Evolutionary conservation across 257 asterid genomes (phyloP).

Genomic region (Dorcoceras hygrometricum): DNA sequence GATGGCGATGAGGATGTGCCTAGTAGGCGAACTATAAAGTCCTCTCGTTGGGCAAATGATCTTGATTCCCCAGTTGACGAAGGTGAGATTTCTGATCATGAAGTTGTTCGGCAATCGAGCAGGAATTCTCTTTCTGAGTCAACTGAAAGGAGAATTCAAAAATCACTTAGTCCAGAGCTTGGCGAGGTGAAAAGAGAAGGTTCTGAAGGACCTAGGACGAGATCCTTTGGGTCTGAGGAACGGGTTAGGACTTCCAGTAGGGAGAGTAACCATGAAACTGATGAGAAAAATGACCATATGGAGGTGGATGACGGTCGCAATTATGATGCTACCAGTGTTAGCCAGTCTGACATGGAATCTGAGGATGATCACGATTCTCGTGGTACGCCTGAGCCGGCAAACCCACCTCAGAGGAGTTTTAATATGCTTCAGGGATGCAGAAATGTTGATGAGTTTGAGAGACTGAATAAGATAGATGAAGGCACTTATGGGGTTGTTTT

Average conservation of each 20-base stretch:
- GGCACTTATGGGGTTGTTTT: slow-evolving; percentile 90
- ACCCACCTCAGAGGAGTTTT: slow-evolving; percentile 46
- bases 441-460: slow-evolving; percentile 78
- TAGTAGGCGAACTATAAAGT: slow-evolving; percentile 42
- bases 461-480: slow-evolving; percentile 84
- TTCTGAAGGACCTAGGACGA: slow-evolving; percentile 49
- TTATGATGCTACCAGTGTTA: slow-evolving; percentile 35
- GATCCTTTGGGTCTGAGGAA: slow-evolving; percentile 60
- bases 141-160: slow-evolving; percentile 44
- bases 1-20: slow-evolving; percentile 43
- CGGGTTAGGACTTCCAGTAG: slow-evolving; percentile 61
- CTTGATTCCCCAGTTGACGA: slow-evolving; percentile 71
- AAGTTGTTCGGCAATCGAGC: slow-evolving; percentile 33
- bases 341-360: slow-evolving; percentile 54
- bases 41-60: slow-evolving; percentile 86
- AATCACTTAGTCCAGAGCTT: slow-evolving; percentile 52
- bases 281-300: slow-evolving; percentile 42
- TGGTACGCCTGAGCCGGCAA: slow-evolving; percentile 43
- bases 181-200: slow-evolving; percentile 54
- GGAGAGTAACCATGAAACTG: slow-evolving; percentile 45
- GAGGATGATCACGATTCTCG: slow-evolving; percentile 46
- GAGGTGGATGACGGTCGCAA: slow-evolving; percentile 40
- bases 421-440: slow-evolving; percentile 95
- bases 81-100: slow-evolving; percentile 64
- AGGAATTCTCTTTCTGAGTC: slow-evolving; percentile 42